Conservation (phyloP, 2,329 filamentous ascomycete species). For the Pseudogymnoascus sp. region DNA sequence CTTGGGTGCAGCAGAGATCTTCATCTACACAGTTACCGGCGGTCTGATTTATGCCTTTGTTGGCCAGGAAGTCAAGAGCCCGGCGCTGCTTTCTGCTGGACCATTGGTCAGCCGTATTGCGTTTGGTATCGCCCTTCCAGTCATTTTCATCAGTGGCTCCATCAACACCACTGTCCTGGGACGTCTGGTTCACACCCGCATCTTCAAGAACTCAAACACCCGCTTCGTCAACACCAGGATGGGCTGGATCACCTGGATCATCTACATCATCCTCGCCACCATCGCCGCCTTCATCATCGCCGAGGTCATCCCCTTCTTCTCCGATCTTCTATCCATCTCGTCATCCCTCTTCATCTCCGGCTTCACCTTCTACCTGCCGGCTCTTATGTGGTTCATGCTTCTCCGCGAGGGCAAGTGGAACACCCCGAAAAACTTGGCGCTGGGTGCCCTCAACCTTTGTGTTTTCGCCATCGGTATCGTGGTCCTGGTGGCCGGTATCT, state of each 20-base stretch:
- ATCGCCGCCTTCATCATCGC: slow-evolving; percentile 50
- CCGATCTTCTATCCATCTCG: slow-evolving; percentile 36
- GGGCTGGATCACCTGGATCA: slow-evolving; percentile 35
- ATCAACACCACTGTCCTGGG: slow-evolving; percentile 50
- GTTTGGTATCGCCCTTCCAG: slow-evolving; percentile 53
- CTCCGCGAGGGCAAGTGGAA: slow-evolving; percentile 24
- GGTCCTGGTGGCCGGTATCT: slow-evolving; percentile 21
- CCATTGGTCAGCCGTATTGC: slow-evolving; percentile 47
- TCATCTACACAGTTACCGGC: slow-evolving; percentile 51
- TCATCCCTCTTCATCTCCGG: slow-evolving; percentile 24
- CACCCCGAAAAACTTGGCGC: slow-evolving; percentile 19
- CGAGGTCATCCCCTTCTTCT: slow-evolving; percentile 51
- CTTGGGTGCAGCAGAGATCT: slow-evolving; percentile 45
- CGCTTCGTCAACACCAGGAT: slow-evolving; percentile 22
- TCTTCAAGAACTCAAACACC: slow-evolving; percentile 21
- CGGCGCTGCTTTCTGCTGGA: slow-evolving; percentile 50
- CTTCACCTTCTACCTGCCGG: slow-evolving; percentile 26
- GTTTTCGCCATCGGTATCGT: slow-evolving; percentile 21
- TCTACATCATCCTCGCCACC: slow-evolving; percentile 39
- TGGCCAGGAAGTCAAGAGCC: slow-evolving; percentile 47
- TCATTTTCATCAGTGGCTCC: slow-evolving; percentile 55
- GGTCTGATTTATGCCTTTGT: slow-evolving; percentile 55
- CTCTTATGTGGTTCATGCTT: slow-evolving; percentile 25
- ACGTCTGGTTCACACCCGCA: slow-evolving; percentile 23
- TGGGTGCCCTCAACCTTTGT: slow-evolving; percentile 18